Evolutionary conservation across 1,284 basidiomycete species (phyloP), one percentile per base, ranked within the genome.

Genomic region (Porogramme epimiltina): DNA sequence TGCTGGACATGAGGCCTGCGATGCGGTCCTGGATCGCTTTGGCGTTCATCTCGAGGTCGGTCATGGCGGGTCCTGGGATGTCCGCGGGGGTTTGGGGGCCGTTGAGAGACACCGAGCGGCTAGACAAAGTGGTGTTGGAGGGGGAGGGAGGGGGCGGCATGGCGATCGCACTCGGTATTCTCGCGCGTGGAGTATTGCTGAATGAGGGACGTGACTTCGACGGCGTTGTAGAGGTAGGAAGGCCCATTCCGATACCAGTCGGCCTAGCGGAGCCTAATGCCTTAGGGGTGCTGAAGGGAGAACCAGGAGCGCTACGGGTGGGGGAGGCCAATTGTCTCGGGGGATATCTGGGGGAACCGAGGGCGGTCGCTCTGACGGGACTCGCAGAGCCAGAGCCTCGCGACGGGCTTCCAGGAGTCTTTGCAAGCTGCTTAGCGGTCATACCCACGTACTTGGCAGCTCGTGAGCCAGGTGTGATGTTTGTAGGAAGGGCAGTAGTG

Each of bases 371-470:
- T 36, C 73, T 68, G 3, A 71, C 70, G 3, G 76, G 77, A 54
- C 75, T 78, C 18, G 49, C 47, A 2, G 57, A 51, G 24, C 70
- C 66, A 2, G 62, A 49, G 3, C 56, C 60, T 15, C 34, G 62
- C 5, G 19, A 56, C 48, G 74, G 71, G 48, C 68, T 73, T 9
- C 58, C 54, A 10, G 71, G 59, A 41, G 59, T 62, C 45, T 65
- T 49, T 47, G 73, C 67, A 39, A 93, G 75, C 63, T 93, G 88
- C 63, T 89, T 86, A 2, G 91, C 91, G 0, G 90, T 93, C 79
- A 93, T 84, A 15, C 85, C 84, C 25, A 86, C 74, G 63, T 92
- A 93, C 66, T 89, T 90, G 49, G 89, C 89, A 6, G 93, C 93
- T 45, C 93, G 77, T 3, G 91, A 91, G 1, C 91, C 92, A 11